Conservation (phyloP, 2,329 filamentous ascomycete genomes). For the Stagonosporopsis rhizophila region DNA sequence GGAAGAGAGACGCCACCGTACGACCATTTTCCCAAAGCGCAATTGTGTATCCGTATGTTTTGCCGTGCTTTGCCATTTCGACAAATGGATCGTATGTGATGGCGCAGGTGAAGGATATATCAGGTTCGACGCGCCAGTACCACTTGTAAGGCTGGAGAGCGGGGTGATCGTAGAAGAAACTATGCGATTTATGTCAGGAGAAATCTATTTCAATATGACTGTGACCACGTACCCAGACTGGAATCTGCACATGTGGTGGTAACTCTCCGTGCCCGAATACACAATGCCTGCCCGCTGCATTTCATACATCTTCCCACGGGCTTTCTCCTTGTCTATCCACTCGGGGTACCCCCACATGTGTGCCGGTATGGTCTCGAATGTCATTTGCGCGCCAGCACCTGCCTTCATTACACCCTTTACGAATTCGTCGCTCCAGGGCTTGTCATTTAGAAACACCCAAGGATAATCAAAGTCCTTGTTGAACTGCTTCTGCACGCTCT, state of each 20-base stretch:
- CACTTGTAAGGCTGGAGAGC: conserved; percentile 79
- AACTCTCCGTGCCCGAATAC: conserved; percentile 81
- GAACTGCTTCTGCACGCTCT: conserved; percentile 79
- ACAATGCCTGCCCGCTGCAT: conserved; percentile 78
- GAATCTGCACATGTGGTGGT: conserved; percentile 98
- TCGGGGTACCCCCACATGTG: conserved; percentile 86
- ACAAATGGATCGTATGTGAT: conserved; percentile 96
- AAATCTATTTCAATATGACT: neutral
- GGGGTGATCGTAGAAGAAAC: conserved; percentile 90
- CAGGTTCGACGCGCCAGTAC: conserved; percentile 97
- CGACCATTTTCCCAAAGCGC: conserved; percentile 92
- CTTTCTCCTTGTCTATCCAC: conserved; percentile 59
- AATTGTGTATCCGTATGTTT: conserved; percentile 97
- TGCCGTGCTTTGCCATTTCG: conserved; percentile 94
- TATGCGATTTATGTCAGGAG: neutral
- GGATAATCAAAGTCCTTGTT: conserved; percentile 98
- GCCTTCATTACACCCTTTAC: conserved; percentile 77
- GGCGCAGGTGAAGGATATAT: conserved; percentile 97
- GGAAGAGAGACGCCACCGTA: conserved; percentile 70
- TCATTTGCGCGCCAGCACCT: conserved; percentile 72
- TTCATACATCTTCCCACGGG: conserved; percentile 73
- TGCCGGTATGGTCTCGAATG: conserved; percentile 82
- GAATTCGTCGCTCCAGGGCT: conserved; percentile 88
- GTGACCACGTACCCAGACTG: conserved; percentile 59
- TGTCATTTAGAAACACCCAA: conserved; percentile 97